These are phyloP conservation scores for Phytophthora chlamydospora DNA, from an alignment of 352 stramenopile species.

Conservation along the genomic window DNA sequence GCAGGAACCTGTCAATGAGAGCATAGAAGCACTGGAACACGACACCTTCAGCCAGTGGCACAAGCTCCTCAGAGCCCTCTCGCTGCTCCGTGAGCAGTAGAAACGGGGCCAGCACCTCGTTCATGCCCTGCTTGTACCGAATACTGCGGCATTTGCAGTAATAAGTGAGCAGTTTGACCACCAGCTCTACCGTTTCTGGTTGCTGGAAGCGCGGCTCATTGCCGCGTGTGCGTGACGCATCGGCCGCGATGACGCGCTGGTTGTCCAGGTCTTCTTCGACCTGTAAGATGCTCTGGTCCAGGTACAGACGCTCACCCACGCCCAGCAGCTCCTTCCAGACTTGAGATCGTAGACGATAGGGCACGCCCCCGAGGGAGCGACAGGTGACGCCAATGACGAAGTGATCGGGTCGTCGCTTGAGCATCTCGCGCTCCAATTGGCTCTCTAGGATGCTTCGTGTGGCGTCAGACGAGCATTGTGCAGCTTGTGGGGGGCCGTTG, in stretches of 20 bases:
- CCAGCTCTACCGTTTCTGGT: slow-evolving; percentile 70
- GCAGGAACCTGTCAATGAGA: slow-evolving; percentile 89
- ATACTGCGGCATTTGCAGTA: slow-evolving; percentile 93
- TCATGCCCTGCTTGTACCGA: slow-evolving; percentile 95
- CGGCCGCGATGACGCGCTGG: slow-evolving; percentile 90
- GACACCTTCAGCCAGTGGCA: slow-evolving; percentile 59
- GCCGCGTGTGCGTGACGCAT: slow-evolving; percentile 84
- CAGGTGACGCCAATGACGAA: slow-evolving; percentile 78
- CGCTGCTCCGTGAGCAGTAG: slow-evolving; percentile 66
- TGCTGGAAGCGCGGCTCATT: slow-evolving; percentile 82
- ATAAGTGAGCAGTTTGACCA: slow-evolving; percentile 91
- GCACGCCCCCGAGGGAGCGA: slow-evolving; percentile 71
- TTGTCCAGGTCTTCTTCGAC: slow-evolving; percentile 90
- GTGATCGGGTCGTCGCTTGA: slow-evolving; percentile 70
- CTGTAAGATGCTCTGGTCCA: slow-evolving; percentile 74
- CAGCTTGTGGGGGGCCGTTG: slow-evolving; percentile 2
- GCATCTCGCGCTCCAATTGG: slow-evolving; percentile 74
- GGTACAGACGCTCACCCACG: slow-evolving; percentile 60
- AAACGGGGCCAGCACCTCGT: slow-evolving; percentile 93
- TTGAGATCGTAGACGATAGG: slow-evolving; percentile 48
- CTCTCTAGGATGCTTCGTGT: slow-evolving; percentile 1
- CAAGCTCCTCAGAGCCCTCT: slow-evolving; percentile 27
- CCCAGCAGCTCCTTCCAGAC: slow-evolving; percentile 87
- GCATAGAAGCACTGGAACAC: slow-evolving; percentile 91
- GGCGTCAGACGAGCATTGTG: neutral